These are phyloP conservation scores for Gracilaria domingensis DNA, from an alignment of 23 red algal species.

Conservation along the genomic window DNA sequence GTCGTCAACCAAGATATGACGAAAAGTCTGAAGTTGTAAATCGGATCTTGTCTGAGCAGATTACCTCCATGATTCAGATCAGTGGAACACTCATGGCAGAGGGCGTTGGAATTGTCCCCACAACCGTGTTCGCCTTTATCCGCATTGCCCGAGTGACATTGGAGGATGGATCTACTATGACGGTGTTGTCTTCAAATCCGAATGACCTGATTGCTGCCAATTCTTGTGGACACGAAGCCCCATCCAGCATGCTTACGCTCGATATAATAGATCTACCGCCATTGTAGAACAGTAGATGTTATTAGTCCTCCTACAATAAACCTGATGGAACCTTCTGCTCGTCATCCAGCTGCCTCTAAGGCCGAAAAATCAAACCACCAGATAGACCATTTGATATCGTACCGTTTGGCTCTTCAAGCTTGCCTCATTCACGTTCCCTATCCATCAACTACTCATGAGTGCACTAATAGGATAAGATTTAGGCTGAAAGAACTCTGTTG, in stretches of 20 bases:
- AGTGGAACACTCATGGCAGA: conserved; percentile 28
- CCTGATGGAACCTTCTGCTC: no score
- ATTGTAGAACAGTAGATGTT: neutral
- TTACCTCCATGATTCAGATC: conserved; percentile 4
- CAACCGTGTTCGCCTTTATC: conserved; percentile 47
- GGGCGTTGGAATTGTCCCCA: conserved; percentile 27
- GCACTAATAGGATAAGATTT: no score
- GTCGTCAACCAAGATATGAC: neutral
- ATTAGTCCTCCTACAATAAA: no score
- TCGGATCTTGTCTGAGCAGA: conserved; percentile 1
- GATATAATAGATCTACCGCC: conserved; percentile 19
- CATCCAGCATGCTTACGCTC: conserved; percentile 1
- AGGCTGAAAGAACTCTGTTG: no score
- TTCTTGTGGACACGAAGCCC: neutral
- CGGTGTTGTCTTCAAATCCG: conserved; percentile 32
- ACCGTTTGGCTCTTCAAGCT: no score
- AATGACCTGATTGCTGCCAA: conserved; percentile 29
- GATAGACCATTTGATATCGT: no score
- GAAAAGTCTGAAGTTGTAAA: neutral
- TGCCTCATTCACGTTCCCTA: no score
- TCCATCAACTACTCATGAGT: no score
- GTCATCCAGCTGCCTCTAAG: no score
- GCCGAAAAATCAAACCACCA: no score
- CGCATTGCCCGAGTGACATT: conserved; percentile 23
- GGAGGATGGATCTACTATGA: conserved; percentile 12